phyloP scores from a whole-genome alignment of 176 grass and related monocot genomes.

The Eragrostis curvula region DNA sequence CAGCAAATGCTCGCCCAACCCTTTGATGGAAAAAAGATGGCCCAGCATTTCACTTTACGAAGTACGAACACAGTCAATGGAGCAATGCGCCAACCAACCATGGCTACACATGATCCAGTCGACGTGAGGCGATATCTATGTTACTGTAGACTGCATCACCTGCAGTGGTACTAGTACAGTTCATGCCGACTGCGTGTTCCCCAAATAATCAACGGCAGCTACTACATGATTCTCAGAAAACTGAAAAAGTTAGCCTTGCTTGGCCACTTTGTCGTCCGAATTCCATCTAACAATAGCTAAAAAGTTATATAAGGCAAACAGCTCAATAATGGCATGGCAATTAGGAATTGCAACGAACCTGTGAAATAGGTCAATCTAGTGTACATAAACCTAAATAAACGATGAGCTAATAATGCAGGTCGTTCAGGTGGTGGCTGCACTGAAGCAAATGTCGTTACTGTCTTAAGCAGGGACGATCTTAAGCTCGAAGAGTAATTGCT shows the following conservation, averaged over 20 bases:
- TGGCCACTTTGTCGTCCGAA: neutral
- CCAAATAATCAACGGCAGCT: neutral
- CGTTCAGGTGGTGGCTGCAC: no score
- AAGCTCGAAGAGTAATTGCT: neutral
- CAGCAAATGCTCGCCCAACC: neutral
- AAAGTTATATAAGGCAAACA: no score
- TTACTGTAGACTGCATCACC: conserved; percentile 35
- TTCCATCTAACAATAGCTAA: no score
- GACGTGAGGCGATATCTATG: conserved; percentile 22
- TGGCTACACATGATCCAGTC: conserved; percentile 7
- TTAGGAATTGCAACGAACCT: no score
- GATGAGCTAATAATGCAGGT: no score
- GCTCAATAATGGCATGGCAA: no score
- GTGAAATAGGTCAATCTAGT: no score
- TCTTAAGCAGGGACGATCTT: neutral
- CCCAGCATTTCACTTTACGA: neutral
- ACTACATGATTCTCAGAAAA: neutral
- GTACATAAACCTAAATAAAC: no score
- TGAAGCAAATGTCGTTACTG: no score
- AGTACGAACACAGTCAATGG: neutral
- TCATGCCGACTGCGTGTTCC: conserved; percentile 2
- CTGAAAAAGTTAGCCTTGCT: neutral
- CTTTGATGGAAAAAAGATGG: neutral
- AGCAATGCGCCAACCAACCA: neutral
- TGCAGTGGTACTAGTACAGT: neutral